These are phyloP conservation scores for Paraurostyla sp. DNA, from an alignment of 73 alveolate genomes.

Conservation along the genomic window DNA sequence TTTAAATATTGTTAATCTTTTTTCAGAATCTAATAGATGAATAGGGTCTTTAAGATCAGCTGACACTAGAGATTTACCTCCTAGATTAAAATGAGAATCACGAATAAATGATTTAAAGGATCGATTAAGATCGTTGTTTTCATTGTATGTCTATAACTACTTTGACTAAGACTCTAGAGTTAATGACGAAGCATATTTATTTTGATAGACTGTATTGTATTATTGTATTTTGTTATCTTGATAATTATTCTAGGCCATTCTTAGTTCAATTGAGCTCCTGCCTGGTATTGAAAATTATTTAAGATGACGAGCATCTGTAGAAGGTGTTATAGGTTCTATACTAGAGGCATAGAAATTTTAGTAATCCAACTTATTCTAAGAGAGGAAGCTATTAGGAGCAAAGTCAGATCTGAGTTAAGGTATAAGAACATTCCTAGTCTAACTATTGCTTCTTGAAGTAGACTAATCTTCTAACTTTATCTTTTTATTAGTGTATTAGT, in stretches of 20 bases:
- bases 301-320: not conserved
- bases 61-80: slow-evolving; percentile 43
- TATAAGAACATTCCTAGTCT: slow-evolving; percentile 26
- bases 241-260: not conserved
- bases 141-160: not conserved
- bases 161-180: too few relatives aligned
- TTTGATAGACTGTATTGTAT: not conserved
- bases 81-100: slow-evolving; percentile 15
- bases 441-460: not conserved
- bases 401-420: not conserved
- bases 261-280: not conserved
- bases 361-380: not conserved
- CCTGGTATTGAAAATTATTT: not conserved
- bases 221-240: not conserved
- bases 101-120: not conserved
- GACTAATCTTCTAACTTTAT: not conserved
- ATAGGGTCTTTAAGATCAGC: slow-evolving; percentile 19
- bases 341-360: not conserved
- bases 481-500: not conserved
- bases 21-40: slow-evolving; percentile 33
- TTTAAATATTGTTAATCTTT: slow-evolving; percentile 6
- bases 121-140: not conserved
- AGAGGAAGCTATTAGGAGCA: not conserved
- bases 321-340: not conserved
- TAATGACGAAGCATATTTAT: too few relatives aligned